Conservation (phyloP, 148 eudicot species). For the Dysphania ambrosioides region DNA sequence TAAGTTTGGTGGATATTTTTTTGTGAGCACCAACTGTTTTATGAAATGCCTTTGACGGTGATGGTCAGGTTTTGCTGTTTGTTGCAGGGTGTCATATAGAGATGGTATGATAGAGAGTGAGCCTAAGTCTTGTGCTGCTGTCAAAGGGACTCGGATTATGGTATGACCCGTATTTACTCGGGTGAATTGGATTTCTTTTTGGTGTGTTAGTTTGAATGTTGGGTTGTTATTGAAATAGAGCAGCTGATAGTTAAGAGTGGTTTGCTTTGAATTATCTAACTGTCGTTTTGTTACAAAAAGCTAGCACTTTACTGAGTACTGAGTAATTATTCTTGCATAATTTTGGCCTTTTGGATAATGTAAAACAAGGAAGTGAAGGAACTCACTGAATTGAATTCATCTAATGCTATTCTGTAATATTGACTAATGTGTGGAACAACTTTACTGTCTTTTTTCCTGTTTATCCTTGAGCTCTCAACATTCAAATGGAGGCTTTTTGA, state of each 20-base stretch:
- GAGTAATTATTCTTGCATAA: neutral
- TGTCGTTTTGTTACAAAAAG: neutral
- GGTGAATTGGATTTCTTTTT: neutral
- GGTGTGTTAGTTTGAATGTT: slow-evolving; percentile 1
- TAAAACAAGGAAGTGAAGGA: neutral
- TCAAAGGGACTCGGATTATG: slow-evolving; percentile 91
- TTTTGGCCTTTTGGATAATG: neutral
- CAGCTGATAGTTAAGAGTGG: neutral
- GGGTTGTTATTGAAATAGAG: neutral
- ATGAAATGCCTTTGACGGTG: slow-evolving; percentile 27
- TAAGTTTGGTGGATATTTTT: slow-evolving; percentile 13
- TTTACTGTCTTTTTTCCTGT: neutral
- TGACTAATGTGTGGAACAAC: neutral
- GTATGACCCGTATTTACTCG: slow-evolving; percentile 29
- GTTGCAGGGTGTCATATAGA: slow-evolving; percentile 63
- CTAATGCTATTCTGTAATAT: neutral
- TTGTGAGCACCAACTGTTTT: slow-evolving; percentile 24
- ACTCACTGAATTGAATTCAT: neutral
- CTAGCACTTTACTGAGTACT: neutral
- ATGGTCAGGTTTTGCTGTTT: slow-evolving; percentile 17
- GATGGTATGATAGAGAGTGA: slow-evolving; percentile 82
- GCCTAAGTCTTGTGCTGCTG: slow-evolving; percentile 93
- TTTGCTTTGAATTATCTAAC: neutral
- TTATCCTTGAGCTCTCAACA: neutral
- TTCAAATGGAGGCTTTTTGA: neutral